phyloP scores from a whole-genome alignment of 2,329 filamentous ascomycete genomes.

The Aspergillus vadensis region DNA sequence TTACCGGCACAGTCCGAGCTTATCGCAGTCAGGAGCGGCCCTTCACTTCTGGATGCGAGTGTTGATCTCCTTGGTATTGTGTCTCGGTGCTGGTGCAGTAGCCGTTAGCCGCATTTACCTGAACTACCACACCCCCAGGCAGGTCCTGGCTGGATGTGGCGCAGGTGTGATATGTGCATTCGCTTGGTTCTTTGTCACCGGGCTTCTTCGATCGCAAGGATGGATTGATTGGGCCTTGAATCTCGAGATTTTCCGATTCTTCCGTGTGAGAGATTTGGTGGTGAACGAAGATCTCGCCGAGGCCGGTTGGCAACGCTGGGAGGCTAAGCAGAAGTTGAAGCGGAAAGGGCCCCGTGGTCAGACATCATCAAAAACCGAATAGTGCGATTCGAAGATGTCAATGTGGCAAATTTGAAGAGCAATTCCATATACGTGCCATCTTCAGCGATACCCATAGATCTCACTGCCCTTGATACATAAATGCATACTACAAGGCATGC shows the following conservation, averaged over 20 bases:
- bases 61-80: slow-evolving; percentile 58
- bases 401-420: background rate
- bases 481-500: too few relatives aligned
- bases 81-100: slow-evolving; percentile 66
- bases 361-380: slow-evolving; percentile 25
- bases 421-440: background rate
- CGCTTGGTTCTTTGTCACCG: slow-evolving; percentile 76
- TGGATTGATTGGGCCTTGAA: slow-evolving; percentile 73
- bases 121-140: slow-evolving; percentile 84
- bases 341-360: slow-evolving; percentile 26
- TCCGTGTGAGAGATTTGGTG: slow-evolving; percentile 80
- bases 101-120: slow-evolving; percentile 85
- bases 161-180: slow-evolving; percentile 72
- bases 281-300: slow-evolving; percentile 86
- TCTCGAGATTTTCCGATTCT: slow-evolving; percentile 61
- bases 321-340: slow-evolving; percentile 52
- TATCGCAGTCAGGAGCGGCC: slow-evolving; percentile 46
- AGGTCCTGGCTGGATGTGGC: slow-evolving; percentile 77
- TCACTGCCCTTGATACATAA: background rate
- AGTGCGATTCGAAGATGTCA: background rate
- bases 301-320: slow-evolving; percentile 93
- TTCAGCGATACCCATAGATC: background rate
- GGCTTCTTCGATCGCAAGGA: slow-evolving; percentile 65
- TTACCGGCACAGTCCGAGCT: slow-evolving; percentile 69
- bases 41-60: slow-evolving; percentile 57